Percentiles rank a stretch among this genome's conserved stretches.
phyloP scores from a whole-genome alignment of 2,329 filamentous ascomycete species.

The Aureobasidium sp. region DNA sequence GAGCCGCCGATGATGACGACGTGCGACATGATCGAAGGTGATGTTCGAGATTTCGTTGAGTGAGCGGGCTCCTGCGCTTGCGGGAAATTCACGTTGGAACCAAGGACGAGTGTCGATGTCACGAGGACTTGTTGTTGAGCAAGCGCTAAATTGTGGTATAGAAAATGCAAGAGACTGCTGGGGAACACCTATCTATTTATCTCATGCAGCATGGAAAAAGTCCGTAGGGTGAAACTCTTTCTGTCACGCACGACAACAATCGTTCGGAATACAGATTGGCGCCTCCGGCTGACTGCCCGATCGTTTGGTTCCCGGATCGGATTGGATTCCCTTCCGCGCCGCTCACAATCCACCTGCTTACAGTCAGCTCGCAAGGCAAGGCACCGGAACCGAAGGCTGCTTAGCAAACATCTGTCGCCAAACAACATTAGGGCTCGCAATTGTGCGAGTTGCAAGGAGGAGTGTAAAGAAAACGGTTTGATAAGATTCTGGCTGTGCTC shows the following conservation, averaged over 20 bases:
- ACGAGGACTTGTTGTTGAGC: background rate
- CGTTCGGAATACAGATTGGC: background rate
- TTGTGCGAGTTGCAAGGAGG: background rate
- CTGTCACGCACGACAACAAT: background rate
- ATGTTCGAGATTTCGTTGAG: background rate
- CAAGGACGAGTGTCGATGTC: no score
- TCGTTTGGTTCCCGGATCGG: background rate
- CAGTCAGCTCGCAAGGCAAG: background rate
- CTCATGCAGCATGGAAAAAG: background rate
- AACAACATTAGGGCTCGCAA: no score
- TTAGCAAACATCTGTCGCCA: background rate
- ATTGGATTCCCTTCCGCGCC: background rate
- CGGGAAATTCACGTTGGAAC: background rate
- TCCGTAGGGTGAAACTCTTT: constrained; percentile 10
- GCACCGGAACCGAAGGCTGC: no score
- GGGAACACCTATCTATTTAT: background rate
- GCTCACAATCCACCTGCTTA: no score
- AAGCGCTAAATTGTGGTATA: background rate
- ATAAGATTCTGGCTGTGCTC: background rate
- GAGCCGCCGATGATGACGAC: constrained; percentile 12
- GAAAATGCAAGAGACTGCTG: background rate
- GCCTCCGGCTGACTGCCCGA: background rate
- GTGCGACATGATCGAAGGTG: background rate
- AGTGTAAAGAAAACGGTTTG: background rate
- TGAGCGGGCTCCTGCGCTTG: background rate